These are phyloP conservation scores for Phaeosphaeriaceae sp. DNA, from an alignment of 2,329 filamentous ascomycete genomes.

Conservation along the genomic window DNA sequence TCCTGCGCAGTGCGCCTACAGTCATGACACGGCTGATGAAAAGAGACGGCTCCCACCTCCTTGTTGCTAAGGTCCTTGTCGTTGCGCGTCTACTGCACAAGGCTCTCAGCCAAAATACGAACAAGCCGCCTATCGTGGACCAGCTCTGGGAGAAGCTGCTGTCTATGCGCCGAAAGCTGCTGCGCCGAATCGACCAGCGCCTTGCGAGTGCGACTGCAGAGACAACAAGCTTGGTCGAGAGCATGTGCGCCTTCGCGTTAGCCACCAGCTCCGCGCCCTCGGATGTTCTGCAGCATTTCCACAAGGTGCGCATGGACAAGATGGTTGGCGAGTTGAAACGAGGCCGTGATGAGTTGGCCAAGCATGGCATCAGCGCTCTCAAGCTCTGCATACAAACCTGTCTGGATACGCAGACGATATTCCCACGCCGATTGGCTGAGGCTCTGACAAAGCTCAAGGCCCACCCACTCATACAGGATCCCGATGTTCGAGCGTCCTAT, in stretches of 20 bases:
- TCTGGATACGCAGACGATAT: slow-evolving; percentile 76
- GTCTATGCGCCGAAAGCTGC: slow-evolving; percentile 67
- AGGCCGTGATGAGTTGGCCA: slow-evolving; percentile 52
- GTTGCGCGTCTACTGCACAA: slow-evolving; percentile 78
- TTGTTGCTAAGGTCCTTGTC: slow-evolving; percentile 71
- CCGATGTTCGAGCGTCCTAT: slow-evolving; percentile 68
- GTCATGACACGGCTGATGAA: slow-evolving; percentile 62
- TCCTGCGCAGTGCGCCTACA: slow-evolving; percentile 64
- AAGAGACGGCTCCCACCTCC: slow-evolving; percentile 57
- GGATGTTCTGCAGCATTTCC: slow-evolving; percentile 80
- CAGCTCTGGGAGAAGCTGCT: slow-evolving; percentile 69
- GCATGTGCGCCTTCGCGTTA: slow-evolving; percentile 82
- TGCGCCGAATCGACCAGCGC: slow-evolving; percentile 68
- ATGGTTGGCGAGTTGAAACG: slow-evolving; percentile 69
- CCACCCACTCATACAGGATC: slow-evolving; percentile 74
- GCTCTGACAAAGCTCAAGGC: slow-evolving; percentile 73
- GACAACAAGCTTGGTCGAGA: slow-evolving; percentile 67
- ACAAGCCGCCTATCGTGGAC: slow-evolving; percentile 63
- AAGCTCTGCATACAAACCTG: slow-evolving; percentile 79
- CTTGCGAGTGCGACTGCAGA: slow-evolving; percentile 47
- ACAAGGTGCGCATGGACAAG: slow-evolving; percentile 73
- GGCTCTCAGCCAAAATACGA: slow-evolving; percentile 65
- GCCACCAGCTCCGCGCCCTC: slow-evolving; percentile 79
- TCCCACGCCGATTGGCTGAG: slow-evolving; percentile 75
- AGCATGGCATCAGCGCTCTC: slow-evolving; percentile 69